Evolutionary conservation across 164 flowering plant genomes (phyloP), one percentile per base, ranked within the genome.

Genomic region (Euptelea pleiosperma): DNA sequence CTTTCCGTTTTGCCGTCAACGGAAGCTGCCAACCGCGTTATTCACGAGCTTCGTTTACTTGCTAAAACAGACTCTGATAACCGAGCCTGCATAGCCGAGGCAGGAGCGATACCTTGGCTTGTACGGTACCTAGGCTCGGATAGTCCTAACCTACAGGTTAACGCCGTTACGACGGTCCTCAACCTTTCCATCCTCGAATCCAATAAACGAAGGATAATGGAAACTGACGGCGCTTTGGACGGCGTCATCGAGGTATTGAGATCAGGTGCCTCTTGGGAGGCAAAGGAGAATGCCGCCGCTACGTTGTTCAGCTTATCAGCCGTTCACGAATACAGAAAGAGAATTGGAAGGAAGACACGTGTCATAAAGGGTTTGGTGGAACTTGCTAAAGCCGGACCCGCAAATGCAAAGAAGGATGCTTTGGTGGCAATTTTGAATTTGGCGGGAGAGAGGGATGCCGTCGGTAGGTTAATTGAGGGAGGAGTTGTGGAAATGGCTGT

Each of bases 261-360:
- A 4, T 69, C 77, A 0, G 97, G 93, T 15, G 77, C 77, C 49
- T 79, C 91, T 54, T 86, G 92, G 93, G 97, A 91, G 64, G 91
- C 89, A 1, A 87, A 77, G 64, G 95, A 79, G 14, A 87, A 91
- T 50, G 95, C 97, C 1, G 97, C 97, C 0, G 93, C 95, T 0
- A 72, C 93, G 1, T 42, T 91, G 8, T 86, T 80, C 55, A 87
- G 91, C 69, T 42, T 91, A 16, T 61, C 85, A 0, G 70, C 73
- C 2, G 73, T 76, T 2, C 68, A 69, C 26, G 50, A 73, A 0
- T 74, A 75, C 60, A 61, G 85, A 61, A 78, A 75, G 55, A 58
- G 52, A 39, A 60, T 90, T 0, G 89, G 91, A 46, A 72, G 71
- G 70, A 85, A 79, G 73, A 61, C 82, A 22, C 84, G 89, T 37